Base-by-base conservation (phyloP, 768 basidiomycete species). In the Cyclocybe cylindracea region DNA sequence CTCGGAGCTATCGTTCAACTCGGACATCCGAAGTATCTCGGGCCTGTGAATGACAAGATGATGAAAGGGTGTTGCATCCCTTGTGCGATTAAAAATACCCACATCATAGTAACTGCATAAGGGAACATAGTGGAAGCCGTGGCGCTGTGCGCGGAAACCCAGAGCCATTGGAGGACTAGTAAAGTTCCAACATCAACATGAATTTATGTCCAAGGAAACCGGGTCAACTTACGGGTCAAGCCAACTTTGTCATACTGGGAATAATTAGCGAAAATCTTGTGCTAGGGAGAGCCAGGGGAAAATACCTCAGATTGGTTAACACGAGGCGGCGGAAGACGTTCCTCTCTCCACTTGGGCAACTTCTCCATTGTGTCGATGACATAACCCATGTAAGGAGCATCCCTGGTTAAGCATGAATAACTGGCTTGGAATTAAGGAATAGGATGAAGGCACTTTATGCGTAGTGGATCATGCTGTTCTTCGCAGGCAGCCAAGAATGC, bases 1-100 rank as follows among this genome's bases (percentile, higher is more conserved):
- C 51, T 95, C 94, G 7, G 85, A 75, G 66, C 78, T 87, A 62
- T 96, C 94, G 63, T 87, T 93, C 50, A 95, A 78, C 62, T 96
- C 94, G 49, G 91, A 86, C 87, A 96, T 91, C 55, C 84, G 86
- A 63, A 95, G 79, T 51, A 93, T 87, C 66, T 92, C 91, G 35
- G 91, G 91, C 64, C 92, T 94, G 33, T 49, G 41, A 24, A 62
- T 4, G 38, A 14, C 51, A 42, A 51, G 29, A 34, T 46, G 45
- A 56, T 48, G 44, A 54, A 51, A 10, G 5, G 11, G 14, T 38
- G 38, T 47, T 29, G 39, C 42, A 7, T 52, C 51, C 52, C 45
- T 14, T 47, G 10, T 33, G 39, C 45, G 47, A 42, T 35, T 24
- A 47, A 50, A 52, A 44, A 5, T 31, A 78, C 89, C 54, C 54